Evolutionary conservation across 257 asterid genomes (phyloP).

Genomic region (Solanum etuberosum): DNA sequence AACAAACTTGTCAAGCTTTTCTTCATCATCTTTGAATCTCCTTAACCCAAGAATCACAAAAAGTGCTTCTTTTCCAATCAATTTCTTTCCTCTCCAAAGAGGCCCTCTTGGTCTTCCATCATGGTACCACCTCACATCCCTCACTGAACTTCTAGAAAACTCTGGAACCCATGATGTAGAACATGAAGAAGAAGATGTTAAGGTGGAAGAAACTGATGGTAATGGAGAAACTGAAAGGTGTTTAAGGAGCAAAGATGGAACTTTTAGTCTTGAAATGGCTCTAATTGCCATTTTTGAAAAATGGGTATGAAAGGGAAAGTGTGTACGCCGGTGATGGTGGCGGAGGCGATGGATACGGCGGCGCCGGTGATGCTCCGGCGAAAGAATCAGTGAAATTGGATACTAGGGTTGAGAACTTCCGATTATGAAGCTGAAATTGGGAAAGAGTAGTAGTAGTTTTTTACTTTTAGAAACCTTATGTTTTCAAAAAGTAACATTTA

Average conservation of each 20-base stretch:
- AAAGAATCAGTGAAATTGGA: neutral
- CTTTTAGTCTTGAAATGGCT: neutral
- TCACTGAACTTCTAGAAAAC: neutral
- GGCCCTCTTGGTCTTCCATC: slow-evolving; percentile 95
- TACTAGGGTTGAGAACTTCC: neutral
- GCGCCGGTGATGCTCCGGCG: neutral
- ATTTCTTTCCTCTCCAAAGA: slow-evolving; percentile 87
- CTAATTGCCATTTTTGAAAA: neutral
- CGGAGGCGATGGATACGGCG: neutral
- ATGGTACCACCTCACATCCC: slow-evolving; percentile 34
- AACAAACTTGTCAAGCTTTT: slow-evolving; percentile 56
- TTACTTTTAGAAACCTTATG: neutral
- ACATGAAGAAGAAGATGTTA: neutral
- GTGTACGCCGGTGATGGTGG: neutral
- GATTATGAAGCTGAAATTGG: neutral
- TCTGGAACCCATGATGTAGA: neutral
- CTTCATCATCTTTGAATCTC: slow-evolving; percentile 56
- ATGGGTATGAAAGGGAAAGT: neutral
- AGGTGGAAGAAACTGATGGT: neutral
- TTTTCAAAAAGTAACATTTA: neutral
- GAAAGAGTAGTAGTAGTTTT: neutral
- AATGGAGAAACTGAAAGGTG: neutral
- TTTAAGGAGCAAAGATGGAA: neutral
- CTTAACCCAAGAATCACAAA: slow-evolving; percentile 64
- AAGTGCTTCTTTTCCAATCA: slow-evolving; percentile 84